A percentile compares a stretch with the other conserved stretches of the same genome.
Conservation (phyloP, 2,329 filamentous ascomycete genomes). For the Penicillium concentricum region DNA sequence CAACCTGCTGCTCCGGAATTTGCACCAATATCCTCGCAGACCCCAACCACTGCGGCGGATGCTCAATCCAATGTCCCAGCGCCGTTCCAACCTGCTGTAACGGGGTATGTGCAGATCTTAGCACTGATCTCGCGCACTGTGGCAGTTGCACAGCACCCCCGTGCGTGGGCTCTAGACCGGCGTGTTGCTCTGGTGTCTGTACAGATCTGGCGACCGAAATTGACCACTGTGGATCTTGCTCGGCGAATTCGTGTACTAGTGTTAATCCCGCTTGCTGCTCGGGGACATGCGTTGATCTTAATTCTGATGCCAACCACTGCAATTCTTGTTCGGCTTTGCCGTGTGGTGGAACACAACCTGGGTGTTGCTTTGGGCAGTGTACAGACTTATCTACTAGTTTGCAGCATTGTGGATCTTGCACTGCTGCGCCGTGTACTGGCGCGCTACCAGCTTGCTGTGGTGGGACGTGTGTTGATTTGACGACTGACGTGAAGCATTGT, state of each 20-base stretch:
- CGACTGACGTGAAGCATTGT: slow-evolving; percentile 8
- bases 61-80: background rate
- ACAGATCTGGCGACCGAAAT: background rate
- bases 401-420: slow-evolving; percentile 16
- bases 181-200: slow-evolving; percentile 2
- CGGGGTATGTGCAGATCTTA: slow-evolving; percentile 6
- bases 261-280: slow-evolving; percentile 11
- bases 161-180: slow-evolving; percentile 4
- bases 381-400: slow-evolving; percentile 5
- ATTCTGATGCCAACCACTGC: slow-evolving; percentile 6
- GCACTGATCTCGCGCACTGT: slow-evolving; percentile 5
- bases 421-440: slow-evolving; percentile 6
- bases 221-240: slow-evolving; percentile 1
- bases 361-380: slow-evolving; percentile 8
- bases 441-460: slow-evolving; percentile 13
- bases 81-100: background rate
- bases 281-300: slow-evolving; percentile 10
- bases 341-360: background rate
- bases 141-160: slow-evolving; percentile 6
- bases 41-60: background rate
- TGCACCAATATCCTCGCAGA: background rate
- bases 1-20: background rate
- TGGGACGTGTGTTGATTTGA: slow-evolving; percentile 14
- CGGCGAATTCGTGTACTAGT: background rate
- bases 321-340: slow-evolving; percentile 5